Conservation (phyloP, 1,139 yeast genomes). For the Candida sanyaensis region DNA sequence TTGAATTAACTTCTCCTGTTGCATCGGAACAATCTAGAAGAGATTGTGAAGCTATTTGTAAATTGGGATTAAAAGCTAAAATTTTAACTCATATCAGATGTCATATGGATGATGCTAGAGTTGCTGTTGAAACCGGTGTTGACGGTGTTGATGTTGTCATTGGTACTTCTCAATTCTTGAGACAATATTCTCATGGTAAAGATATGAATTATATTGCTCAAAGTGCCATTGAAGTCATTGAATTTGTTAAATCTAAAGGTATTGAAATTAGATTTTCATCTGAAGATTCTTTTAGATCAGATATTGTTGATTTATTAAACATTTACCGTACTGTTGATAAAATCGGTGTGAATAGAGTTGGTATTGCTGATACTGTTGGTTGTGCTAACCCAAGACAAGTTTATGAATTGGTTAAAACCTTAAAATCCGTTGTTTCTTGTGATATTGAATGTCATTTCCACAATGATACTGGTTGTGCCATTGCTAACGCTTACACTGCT, state of each 20-base stretch:
- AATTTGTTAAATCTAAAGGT: conserved; percentile 95
- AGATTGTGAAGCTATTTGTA: conserved; percentile 98
- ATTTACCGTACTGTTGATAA: conserved; percentile 96
- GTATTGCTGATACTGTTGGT: conserved; percentile 99
- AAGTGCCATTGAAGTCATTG: conserved; percentile 94
- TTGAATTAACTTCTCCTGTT: conserved; percentile 96
- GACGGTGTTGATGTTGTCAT: conserved; percentile 99
- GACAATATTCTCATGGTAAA: conserved; percentile 96
- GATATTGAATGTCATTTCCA: conserved; percentile 99
- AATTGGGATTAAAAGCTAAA: conserved; percentile 93
- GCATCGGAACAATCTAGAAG: conserved; percentile 91
- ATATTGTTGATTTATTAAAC: conserved; percentile 90
- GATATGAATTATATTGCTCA: conserved; percentile 98
- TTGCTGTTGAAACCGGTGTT: conserved; percentile 97
- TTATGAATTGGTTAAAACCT: conserved; percentile 91
- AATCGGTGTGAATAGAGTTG: conserved; percentile 98
- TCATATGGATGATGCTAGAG: conserved; percentile 97
- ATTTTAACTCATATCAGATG: conserved; percentile 92
- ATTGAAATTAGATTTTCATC: conserved; percentile 96
- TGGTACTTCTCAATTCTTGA: conserved; percentile 94
- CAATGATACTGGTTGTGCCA: conserved; percentile 98
- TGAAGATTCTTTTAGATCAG: conserved; percentile 97
- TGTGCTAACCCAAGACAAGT: conserved; percentile 99
- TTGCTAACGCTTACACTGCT: conserved; percentile 97
- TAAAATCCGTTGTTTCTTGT: conserved; percentile 91